phyloP scores from a whole-genome alignment of 768 basidiomycete genomes.

The Leucocoprinus sp. region DNA sequence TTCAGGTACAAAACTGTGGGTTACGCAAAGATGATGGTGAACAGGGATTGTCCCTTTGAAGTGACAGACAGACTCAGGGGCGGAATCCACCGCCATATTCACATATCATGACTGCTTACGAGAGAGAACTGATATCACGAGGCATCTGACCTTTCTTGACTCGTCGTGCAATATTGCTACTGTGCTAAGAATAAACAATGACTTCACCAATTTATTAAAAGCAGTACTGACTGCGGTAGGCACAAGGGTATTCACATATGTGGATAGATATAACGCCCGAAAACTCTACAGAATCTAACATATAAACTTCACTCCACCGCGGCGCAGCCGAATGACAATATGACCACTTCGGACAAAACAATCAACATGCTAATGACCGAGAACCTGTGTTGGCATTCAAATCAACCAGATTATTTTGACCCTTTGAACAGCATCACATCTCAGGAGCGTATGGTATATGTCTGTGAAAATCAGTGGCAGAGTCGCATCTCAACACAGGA shows the following conservation, averaged over 20 bases:
- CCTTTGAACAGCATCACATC: too few relatives aligned
- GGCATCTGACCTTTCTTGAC: not conserved
- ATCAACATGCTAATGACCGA: not conserved
- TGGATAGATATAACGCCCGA: not conserved
- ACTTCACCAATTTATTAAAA: not conserved
- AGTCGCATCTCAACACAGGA: slow-evolving; percentile 15
- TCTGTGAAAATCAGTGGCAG: slow-evolving; percentile 5
- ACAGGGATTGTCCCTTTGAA: not conserved
- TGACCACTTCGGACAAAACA: not conserved
- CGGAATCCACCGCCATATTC: slow-evolving; percentile 3
- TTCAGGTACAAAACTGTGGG: too few relatives aligned
- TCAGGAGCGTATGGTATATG: not conserved
- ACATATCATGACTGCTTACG: not conserved
- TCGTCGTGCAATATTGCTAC: not conserved
- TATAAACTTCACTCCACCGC: not conserved
- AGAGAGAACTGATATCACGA: not conserved
- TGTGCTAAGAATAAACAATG: slow-evolving; percentile 8
- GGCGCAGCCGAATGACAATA: not conserved
- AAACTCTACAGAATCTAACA: not conserved
- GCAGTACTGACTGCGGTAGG: not conserved
- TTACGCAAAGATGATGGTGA: too few relatives aligned
- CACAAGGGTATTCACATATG: not conserved
- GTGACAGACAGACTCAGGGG: slow-evolving; percentile 7
- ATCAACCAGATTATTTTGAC: too few relatives aligned
- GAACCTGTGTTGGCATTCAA: too few relatives aligned